Evolutionary conservation across 1,284 basidiomycete genomes (phyloP), one percentile per base, ranked within the genome.

Genomic region (Ceratobasidium sp.): DNA sequence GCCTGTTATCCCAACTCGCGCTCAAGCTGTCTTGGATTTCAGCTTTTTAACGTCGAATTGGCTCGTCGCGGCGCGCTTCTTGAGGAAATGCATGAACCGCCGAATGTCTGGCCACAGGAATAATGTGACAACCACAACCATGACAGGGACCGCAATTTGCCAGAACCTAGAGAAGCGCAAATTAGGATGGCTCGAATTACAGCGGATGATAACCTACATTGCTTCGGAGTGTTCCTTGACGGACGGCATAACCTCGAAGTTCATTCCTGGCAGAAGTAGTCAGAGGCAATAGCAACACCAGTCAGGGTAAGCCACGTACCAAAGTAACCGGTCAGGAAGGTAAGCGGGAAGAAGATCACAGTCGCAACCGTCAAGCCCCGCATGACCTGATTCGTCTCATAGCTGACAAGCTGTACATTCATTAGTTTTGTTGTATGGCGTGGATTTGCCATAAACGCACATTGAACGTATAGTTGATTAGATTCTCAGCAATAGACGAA

Each of bases 351-450:
- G 79, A 87, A 90, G 73, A 89, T 85, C 74, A 90, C 86, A 1
- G 87, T 90, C 0, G 84, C 84, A 15, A 88, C 73, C 6, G 86
- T 87, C 49, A 88, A 77, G n/a, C 84, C 82, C 58, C 76, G 86
- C 87, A 90, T 89, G 43, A 86, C 84, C 75, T 86, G 80, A 77
- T 89, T 90, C 85, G 86, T 89, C 75, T 89, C 84, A 76, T 88
- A 87, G 12, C 87, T 87, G 22, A 86, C 83, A 78, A 69, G 27
- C 62, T 67, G 43, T 25, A 31, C 15, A 45, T 1, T 49, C 27
- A 13, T 50, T 15, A 56, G 25, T 17, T 52, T 43, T 17, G 13
- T 43, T 15, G 20, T n/a, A n/a, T n/a, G 6, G 34, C 12, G 20
- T 50, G 27, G 34, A 27, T 49, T 35, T 20, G 32, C 2, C n/a